Evolutionary conservation across 345 rosid species (phyloP).

Genomic region (Turnera subulata): DNA sequence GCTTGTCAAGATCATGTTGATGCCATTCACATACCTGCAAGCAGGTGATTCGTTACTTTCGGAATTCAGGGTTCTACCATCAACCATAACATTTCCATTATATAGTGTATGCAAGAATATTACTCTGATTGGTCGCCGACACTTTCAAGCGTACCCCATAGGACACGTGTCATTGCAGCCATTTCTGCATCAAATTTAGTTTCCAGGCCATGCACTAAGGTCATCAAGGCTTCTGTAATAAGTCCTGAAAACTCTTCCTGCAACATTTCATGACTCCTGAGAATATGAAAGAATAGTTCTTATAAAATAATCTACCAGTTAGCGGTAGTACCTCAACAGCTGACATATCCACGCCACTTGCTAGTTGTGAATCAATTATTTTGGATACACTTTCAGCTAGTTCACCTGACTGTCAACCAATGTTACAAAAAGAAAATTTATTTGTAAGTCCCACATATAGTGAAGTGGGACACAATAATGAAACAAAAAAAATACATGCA

Average conservation of each 20-base stretch:
- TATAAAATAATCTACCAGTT: slow-evolving; percentile 6
- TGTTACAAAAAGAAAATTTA: slow-evolving; percentile 11
- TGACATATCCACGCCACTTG: slow-evolving; percentile 82
- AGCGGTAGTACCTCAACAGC: slow-evolving; percentile 67
- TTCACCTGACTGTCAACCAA: slow-evolving; percentile 68
- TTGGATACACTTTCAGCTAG: slow-evolving; percentile 91
- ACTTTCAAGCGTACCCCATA: slow-evolving; percentile 95
- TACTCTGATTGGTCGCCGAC: slow-evolving; percentile 98
- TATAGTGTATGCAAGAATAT: background rate
- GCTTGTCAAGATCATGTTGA: slow-evolving; percentile 50
- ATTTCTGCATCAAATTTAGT: slow-evolving; percentile 94
- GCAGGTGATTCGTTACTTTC: slow-evolving; percentile 21
- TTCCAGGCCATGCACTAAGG: slow-evolving; percentile 90
- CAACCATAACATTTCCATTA: background rate
- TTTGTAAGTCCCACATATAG: too few relatives aligned
- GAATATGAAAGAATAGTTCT: slow-evolving; percentile 17
- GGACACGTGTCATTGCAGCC: slow-evolving; percentile 94
- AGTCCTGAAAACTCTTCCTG: slow-evolving; percentile 98
- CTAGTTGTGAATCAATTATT: slow-evolving; percentile 81
- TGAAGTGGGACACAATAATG: too few relatives aligned
- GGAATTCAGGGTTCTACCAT: background rate
- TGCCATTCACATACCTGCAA: slow-evolving; percentile 70
- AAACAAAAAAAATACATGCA: too few relatives aligned
- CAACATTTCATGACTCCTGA: slow-evolving; percentile 21
- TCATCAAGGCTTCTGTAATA: slow-evolving; percentile 80